Conservation (phyloP, 495 filamentous ascomycete genomes). For the Acidiella bohemica region DNA sequence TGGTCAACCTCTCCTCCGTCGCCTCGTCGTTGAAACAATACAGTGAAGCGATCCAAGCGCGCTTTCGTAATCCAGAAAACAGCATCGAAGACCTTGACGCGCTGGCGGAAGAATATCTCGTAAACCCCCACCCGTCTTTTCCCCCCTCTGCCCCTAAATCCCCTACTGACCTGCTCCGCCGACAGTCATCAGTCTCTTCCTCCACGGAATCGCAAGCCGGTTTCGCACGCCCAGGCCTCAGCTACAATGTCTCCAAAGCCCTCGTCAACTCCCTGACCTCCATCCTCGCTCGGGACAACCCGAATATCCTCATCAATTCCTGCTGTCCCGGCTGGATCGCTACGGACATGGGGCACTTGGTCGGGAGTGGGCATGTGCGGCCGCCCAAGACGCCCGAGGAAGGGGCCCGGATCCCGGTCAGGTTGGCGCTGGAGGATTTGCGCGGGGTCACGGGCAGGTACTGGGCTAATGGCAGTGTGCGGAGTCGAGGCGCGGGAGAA, state of each 20-base stretch:
- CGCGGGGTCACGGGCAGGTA: constrained; percentile 15
- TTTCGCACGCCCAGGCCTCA: constrained; percentile 17
- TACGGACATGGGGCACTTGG: constrained; percentile 18
- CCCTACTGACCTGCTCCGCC: not conserved
- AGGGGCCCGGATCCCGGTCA: constrained; percentile 18
- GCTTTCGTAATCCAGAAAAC: constrained; percentile 10
- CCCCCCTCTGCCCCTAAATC: not conserved
- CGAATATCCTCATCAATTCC: constrained; percentile 21
- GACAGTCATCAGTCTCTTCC: constrained; percentile 2
- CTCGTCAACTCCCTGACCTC: constrained; percentile 23
- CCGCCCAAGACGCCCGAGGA: constrained; percentile 19
- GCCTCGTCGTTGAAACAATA: constrained; percentile 13
- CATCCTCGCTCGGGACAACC: constrained; percentile 21
- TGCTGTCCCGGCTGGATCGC: constrained; percentile 30
- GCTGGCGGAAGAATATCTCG: constrained; percentile 9
- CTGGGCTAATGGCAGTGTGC: constrained; percentile 20
- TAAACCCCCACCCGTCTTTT: not conserved
- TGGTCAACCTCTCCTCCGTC: constrained; percentile 28
- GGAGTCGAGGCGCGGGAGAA: constrained; percentile 12
- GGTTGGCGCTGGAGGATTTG: constrained; percentile 17
- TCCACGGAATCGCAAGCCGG: constrained; percentile 6
- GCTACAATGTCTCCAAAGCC: constrained; percentile 27
- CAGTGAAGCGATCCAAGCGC: constrained; percentile 4
- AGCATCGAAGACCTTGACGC: constrained; percentile 5
- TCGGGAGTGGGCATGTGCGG: constrained; percentile 5